Conservation (phyloP, 2,329 filamentous ascomycete species). For the Pestalotiopsis sp. region DNA sequence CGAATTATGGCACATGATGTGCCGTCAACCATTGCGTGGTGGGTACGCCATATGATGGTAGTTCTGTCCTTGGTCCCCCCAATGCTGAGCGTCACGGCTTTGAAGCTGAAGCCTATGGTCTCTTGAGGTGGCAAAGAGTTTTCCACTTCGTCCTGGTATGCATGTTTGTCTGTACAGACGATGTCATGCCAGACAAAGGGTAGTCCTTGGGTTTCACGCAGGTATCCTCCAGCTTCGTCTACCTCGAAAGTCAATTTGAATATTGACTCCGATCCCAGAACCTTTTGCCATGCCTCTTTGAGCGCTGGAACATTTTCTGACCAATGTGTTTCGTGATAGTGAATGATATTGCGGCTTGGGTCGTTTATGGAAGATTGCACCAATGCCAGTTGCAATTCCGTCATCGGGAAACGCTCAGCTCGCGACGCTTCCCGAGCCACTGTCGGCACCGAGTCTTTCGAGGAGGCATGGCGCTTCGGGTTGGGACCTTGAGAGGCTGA, state of each 20-base stretch:
- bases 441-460: not conserved
- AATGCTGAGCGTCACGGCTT: not conserved
- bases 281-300: not conserved
- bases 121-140: not conserved
- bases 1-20: not conserved
- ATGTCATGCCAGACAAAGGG: not conserved
- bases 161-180: not conserved
- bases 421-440: not conserved
- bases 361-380: not conserved
- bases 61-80: too few species aligned
- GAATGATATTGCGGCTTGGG: not conserved
- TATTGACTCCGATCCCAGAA: not conserved
- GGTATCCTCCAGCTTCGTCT: not conserved
- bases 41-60: not conserved
- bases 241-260: not conserved
- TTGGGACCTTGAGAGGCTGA: not conserved
- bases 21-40: not conserved
- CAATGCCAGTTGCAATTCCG: not conserved
- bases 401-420: not conserved
- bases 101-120: not conserved
- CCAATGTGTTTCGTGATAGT: not conserved
- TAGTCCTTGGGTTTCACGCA: not conserved
- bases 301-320: not conserved
- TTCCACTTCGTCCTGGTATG: not conserved
- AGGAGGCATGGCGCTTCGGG: not conserved